phyloP scores from a whole-genome alignment of 1,284 basidiomycete genomes.

The Ceratobasidium sp. region DNA sequence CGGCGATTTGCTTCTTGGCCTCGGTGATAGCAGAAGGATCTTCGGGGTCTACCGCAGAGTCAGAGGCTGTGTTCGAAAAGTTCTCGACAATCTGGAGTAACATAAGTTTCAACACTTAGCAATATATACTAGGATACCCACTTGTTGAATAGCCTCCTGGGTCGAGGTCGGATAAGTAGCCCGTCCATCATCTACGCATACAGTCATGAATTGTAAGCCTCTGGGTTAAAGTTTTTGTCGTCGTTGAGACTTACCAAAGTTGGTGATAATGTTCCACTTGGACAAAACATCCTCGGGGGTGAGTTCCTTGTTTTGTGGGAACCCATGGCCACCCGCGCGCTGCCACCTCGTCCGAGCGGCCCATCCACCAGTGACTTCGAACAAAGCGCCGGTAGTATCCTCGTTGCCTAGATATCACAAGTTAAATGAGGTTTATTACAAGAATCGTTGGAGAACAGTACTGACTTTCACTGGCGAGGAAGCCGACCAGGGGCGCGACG shows the following conservation, averaged over 20 bases:
- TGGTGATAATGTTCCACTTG: conserved; percentile 83
- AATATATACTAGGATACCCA: no score
- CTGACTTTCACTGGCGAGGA: conserved; percentile 79
- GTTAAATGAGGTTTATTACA: no score
- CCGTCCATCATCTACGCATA: conserved; percentile 73
- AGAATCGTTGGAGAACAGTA: no score
- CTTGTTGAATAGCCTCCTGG: conserved; percentile 78
- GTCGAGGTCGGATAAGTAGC: conserved; percentile 78
- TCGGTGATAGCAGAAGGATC: conserved; percentile 85
- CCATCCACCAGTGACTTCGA: conserved; percentile 94
- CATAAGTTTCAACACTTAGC: no score
- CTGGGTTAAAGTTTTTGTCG: no score
- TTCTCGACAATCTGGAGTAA: conserved; percentile 75
- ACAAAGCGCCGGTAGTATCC: conserved; percentile 77
- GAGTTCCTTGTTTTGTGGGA: conserved; percentile 77
- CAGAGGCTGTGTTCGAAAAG: conserved; percentile 71
- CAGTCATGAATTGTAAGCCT: no score
- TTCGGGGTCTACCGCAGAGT: conserved; percentile 57
- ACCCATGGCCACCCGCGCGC: conserved; percentile 83
- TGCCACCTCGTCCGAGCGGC: conserved; percentile 94
- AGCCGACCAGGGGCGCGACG: conserved; percentile 91
- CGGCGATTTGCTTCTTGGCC: conserved; percentile 70
- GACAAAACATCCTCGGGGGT: conserved; percentile 81
- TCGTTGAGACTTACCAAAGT: conserved; percentile 84
- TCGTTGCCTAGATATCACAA: conserved; percentile 73